Evolutionary conservation across 2,329 filamentous ascomycete genomes (phyloP).

Genomic region (Aciculosporium take): DNA sequence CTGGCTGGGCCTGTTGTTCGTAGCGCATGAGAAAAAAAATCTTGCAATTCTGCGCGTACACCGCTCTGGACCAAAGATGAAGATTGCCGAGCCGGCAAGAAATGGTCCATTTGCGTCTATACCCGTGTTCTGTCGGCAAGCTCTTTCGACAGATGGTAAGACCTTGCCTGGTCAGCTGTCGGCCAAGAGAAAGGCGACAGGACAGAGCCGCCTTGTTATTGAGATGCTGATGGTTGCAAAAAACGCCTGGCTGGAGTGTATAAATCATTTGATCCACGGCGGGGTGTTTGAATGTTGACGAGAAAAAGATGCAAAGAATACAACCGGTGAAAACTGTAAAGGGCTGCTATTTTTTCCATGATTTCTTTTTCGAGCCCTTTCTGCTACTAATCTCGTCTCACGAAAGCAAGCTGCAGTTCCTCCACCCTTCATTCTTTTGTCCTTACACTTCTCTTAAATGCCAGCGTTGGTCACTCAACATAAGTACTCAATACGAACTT

Average conservation of each 20-base stretch:
- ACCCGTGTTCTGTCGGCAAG: background rate
- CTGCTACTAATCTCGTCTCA: background rate
- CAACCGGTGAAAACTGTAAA: background rate
- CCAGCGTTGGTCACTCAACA: background rate
- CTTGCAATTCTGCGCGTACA: conserved; percentile 2
- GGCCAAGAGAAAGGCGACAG: background rate
- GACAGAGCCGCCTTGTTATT: background rate
- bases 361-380: background rate
- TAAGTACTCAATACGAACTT: background rate
- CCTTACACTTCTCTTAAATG: background rate
- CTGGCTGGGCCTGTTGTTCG: background rate
- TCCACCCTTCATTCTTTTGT: background rate
- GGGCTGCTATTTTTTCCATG: too few species aligned
- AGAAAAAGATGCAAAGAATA: background rate
- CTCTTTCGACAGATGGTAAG: too few species aligned
- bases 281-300: background rate
- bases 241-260: background rate
- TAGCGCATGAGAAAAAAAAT: background rate
- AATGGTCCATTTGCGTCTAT: background rate
- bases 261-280: background rate
- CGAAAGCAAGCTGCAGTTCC: background rate
- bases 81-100: background rate
- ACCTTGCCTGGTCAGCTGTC: background rate
- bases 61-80: conserved; percentile 2
- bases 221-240: background rate